Conservation (phyloP, 2,329 filamentous ascomycete species). For the Fusarium domesticum region DNA sequence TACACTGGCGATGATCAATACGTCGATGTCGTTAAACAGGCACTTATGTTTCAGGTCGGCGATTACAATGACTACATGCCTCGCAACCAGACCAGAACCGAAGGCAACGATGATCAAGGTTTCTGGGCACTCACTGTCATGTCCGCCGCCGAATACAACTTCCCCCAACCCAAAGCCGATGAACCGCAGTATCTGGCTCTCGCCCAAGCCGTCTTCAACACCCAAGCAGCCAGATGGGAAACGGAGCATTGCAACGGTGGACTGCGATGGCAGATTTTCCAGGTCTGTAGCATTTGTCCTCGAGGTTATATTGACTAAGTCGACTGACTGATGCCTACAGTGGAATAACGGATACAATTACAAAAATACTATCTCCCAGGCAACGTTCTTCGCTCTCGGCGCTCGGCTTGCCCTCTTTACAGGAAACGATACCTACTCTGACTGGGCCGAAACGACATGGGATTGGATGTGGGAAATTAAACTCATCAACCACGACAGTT, state of each 20-base stretch:
- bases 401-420: conserved; percentile 75
- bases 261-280: conserved; percentile 80
- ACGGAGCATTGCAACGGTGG: conserved; percentile 66
- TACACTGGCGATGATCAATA: conserved; percentile 72
- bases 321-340: neutral
- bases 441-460: conserved; percentile 74
- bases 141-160: conserved; percentile 67
- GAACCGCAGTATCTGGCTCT: conserved; percentile 68
- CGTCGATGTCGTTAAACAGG: conserved; percentile 65
- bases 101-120: conserved; percentile 73
- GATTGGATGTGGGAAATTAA: conserved; percentile 60
- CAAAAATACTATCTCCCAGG: conserved; percentile 65
- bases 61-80: conserved; percentile 75
- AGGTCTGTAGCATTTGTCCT: conserved; percentile 27
- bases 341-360: conserved; percentile 82
- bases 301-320: no score
- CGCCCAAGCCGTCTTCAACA: conserved; percentile 78
- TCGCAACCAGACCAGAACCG: conserved; percentile 62
- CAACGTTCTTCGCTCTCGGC: conserved; percentile 60
- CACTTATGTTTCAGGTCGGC: conserved; percentile 72
- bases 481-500: conserved; percentile 55
- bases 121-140: conserved; percentile 72
- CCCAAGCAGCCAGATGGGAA: conserved; percentile 73
- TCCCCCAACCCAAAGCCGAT: conserved; percentile 54
- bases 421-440: conserved; percentile 69